phyloP scores from a whole-genome alignment of 331 rosid genomes.

The Arachis monticola region DNA sequence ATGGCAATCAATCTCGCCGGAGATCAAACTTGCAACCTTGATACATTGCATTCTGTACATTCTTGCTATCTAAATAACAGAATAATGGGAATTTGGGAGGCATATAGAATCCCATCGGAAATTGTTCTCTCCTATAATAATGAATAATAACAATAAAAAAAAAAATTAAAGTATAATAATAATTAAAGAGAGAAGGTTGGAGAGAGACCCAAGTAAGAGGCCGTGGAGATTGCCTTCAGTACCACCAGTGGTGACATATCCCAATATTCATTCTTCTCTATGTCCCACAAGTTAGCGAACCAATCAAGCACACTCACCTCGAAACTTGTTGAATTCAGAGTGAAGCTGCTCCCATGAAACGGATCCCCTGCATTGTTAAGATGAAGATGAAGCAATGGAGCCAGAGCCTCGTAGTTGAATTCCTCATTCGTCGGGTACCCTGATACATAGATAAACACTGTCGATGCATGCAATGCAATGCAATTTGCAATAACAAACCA shows the following conservation, averaged over 20 bases:
- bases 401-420: constrained; percentile 61
- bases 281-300: constrained; percentile 73
- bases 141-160: neutral
- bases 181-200: neutral
- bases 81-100: constrained; percentile 74
- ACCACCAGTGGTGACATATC: constrained; percentile 69
- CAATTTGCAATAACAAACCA: too few species aligned
- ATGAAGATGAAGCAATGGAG: constrained; percentile 58
- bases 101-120: constrained; percentile 66
- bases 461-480: too few species aligned
- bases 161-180: too few species aligned
- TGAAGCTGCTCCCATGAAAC: constrained; percentile 59
- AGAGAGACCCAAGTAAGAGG: constrained; percentile 46
- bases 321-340: constrained; percentile 63
- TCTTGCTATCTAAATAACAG: constrained; percentile 66
- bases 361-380: constrained; percentile 76
- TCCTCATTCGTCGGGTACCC: constrained; percentile 69
- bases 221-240: constrained; percentile 84
- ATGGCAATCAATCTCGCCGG: constrained; percentile 74
- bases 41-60: constrained; percentile 68
- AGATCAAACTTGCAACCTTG: constrained; percentile 52
- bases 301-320: constrained; percentile 73
- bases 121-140: constrained; percentile 65
- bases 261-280: constrained; percentile 64
- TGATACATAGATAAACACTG: neutral